Evolutionary conservation across 257 asterid genomes (phyloP).

Genomic region (Gentiana dahurica): DNA sequence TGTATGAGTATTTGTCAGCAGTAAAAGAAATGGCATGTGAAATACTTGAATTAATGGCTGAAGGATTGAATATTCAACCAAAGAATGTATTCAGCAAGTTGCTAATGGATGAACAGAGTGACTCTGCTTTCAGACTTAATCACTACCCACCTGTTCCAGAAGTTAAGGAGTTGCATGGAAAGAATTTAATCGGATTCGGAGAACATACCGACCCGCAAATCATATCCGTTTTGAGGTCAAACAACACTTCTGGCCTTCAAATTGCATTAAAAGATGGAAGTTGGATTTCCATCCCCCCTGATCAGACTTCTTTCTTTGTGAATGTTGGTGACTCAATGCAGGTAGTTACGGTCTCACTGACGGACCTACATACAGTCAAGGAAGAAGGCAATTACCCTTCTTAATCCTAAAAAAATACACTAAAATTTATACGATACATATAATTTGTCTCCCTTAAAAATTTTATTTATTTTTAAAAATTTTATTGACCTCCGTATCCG

Average conservation of each 20-base stretch:
- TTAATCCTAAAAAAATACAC: too few relatives aligned
- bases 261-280: constrained; percentile 50
- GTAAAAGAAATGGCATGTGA: constrained; percentile 31
- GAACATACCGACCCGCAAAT: constrained; percentile 89
- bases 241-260: constrained; percentile 67
- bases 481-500: too few relatives aligned
- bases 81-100: constrained; percentile 27
- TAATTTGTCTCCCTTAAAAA: too few relatives aligned
- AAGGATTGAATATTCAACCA: constrained; percentile 22
- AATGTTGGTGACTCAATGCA: constrained; percentile 81
- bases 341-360: constrained; percentile 21
- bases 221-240: constrained; percentile 71
- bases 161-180: constrained; percentile 16
- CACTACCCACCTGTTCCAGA: constrained; percentile 65
- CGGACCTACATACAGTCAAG: too few relatives aligned
- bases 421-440: too few relatives aligned
- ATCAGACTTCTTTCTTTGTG: constrained; percentile 61
- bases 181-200: constrained; percentile 54
- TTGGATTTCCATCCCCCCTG: constrained; percentile 74
- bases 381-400: too few relatives aligned
- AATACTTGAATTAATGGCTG: constrained; percentile 29
- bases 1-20: constrained; percentile 19
- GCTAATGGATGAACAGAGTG: constrained; percentile 30
- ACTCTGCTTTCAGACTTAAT: constrained; percentile 33
- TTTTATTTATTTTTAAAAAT: too few relatives aligned